phyloP scores from a whole-genome alignment of 371 early-diverging fungal species.

The Circinella umbellata region DNA sequence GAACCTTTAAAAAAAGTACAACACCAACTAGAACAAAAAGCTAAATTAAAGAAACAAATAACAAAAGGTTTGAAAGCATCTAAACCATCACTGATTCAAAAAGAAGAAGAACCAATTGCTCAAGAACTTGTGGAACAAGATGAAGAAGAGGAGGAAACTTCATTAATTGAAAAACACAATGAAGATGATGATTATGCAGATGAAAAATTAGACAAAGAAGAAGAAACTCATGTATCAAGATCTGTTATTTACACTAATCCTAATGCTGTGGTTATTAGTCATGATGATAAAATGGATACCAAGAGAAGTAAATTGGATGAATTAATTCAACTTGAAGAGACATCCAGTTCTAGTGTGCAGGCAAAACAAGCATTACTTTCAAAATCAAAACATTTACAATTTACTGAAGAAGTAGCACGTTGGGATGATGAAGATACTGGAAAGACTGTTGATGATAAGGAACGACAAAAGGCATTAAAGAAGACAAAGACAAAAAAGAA shows the following conservation, averaged over 20 bases:
- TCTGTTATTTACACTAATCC: conserved; percentile 30
- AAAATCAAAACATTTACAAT: conserved; percentile 34
- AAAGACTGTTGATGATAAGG: conserved; percentile 28
- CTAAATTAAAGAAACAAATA: conserved; percentile 26
- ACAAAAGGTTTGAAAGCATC: conserved; percentile 20
- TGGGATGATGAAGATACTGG: conserved; percentile 51
- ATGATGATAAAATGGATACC: conserved; percentile 55
- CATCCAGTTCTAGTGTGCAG: conserved; percentile 45
- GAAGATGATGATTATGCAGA: conserved; percentile 32
- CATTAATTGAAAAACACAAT: conserved; percentile 13
- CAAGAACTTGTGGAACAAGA: conserved; percentile 7
- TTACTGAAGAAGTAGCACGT: conserved; percentile 47
- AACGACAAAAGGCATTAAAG: conserved; percentile 41
- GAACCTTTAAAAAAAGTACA: conserved; percentile 14
- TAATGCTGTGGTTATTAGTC: conserved; percentile 52
- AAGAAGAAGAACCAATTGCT: conserved; percentile 18
- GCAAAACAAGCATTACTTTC: conserved; percentile 49
- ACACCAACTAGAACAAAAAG: conserved; percentile 14
- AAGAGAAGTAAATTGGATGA: conserved; percentile 60
- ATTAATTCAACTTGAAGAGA: conserved; percentile 53
- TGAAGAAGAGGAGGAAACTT: neutral
- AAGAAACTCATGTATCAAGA: conserved; percentile 29
- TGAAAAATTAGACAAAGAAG: conserved; percentile 22
- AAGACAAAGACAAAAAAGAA: conserved; percentile 60
- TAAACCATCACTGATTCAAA: conserved; percentile 20